Conservation (phyloP, 371 early-diverging fungal species). For the Vairimorpha necatrix region DNA sequence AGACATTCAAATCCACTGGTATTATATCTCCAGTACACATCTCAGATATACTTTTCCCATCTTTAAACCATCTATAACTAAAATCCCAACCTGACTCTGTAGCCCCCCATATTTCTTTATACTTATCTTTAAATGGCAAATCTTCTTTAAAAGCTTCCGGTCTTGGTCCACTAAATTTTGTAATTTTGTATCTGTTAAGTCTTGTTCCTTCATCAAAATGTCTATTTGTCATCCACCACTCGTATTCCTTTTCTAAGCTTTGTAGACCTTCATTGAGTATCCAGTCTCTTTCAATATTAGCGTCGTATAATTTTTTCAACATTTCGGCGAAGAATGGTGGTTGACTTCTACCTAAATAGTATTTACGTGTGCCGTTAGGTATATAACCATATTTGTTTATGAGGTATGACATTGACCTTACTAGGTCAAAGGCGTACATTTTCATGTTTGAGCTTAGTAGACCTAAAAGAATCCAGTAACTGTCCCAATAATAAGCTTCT, state of each 20-base stretch:
- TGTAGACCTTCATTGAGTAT: slow-evolving; percentile 46
- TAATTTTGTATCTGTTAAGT: slow-evolving; percentile 40
- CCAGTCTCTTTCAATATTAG: slow-evolving; percentile 29
- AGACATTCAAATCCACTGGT: slow-evolving; percentile 77
- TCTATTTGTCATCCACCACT: slow-evolving; percentile 69
- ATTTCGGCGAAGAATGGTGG: slow-evolving; percentile 68
- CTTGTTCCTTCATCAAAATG: neutral
- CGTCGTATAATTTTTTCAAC: slow-evolving; percentile 37
- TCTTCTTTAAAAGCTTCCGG: slow-evolving; percentile 75
- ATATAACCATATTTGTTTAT: slow-evolving; percentile 73
- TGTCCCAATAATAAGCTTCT: slow-evolving; percentile 84
- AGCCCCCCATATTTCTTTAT: slow-evolving; percentile 71
- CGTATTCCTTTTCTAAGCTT: slow-evolving; percentile 67
- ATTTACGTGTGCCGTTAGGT: slow-evolving; percentile 76
- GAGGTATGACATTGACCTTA: slow-evolving; percentile 70
- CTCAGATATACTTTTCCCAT: slow-evolving; percentile 23
- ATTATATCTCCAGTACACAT: slow-evolving; percentile 69
- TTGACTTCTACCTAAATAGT: slow-evolving; percentile 77
- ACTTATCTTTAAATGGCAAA: slow-evolving; percentile 63
- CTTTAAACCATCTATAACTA: slow-evolving; percentile 69
- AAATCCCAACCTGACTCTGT: slow-evolving; percentile 86
- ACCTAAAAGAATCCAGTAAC: slow-evolving; percentile 75
- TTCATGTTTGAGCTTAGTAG: slow-evolving; percentile 68
- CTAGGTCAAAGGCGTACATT: slow-evolving; percentile 67
- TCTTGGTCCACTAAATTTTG: slow-evolving; percentile 66